A percentile compares a stretch with the other conserved stretches of the same genome.
Conservation (phyloP, 2,329 filamentous ascomycete genomes). For the Penicillium sp. region DNA sequence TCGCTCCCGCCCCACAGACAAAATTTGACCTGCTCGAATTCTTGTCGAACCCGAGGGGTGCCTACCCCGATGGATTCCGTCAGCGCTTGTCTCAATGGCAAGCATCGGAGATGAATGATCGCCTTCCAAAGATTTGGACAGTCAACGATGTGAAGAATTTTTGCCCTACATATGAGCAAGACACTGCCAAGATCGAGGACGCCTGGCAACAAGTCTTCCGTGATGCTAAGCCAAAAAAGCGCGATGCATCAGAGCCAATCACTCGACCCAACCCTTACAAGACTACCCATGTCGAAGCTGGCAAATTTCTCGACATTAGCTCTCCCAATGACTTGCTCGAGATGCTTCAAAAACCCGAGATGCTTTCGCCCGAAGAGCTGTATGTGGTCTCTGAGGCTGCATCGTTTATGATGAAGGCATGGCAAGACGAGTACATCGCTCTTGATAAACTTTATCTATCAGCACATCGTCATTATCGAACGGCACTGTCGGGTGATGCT, state of each 20-base stretch:
- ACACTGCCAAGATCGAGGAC: slow-evolving; percentile 31
- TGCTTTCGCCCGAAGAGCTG: slow-evolving; percentile 56
- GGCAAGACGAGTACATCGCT: slow-evolving; percentile 64
- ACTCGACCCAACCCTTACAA: slow-evolving; percentile 42
- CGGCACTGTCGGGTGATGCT: slow-evolving; percentile 27
- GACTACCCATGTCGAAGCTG: slow-evolving; percentile 30
- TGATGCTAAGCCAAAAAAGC: slow-evolving; percentile 37
- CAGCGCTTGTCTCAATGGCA: slow-evolving; percentile 22
- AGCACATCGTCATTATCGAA: slow-evolving; percentile 49
- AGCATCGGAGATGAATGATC: slow-evolving; percentile 32
- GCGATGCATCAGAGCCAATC: slow-evolving; percentile 28
- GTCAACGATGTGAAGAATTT: slow-evolving; percentile 42
- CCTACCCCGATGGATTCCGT: slow-evolving; percentile 23
- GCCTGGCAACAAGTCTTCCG: slow-evolving; percentile 40
- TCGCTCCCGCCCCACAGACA: background rate
- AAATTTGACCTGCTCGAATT: slow-evolving; percentile 21
- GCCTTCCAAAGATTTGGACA: slow-evolving; percentile 42
- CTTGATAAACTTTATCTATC: slow-evolving; percentile 55
- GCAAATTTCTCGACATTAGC: slow-evolving; percentile 44
- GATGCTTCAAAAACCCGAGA: slow-evolving; percentile 41
- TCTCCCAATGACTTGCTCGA: slow-evolving; percentile 41
- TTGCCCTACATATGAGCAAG: slow-evolving; percentile 38
- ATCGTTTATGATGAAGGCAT: slow-evolving; percentile 55
- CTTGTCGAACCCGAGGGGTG: slow-evolving; percentile 25
- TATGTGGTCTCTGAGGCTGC: slow-evolving; percentile 61